phyloP scores from a whole-genome alignment of 2,329 filamentous ascomycete genomes.

The Madurella fahalii region DNA sequence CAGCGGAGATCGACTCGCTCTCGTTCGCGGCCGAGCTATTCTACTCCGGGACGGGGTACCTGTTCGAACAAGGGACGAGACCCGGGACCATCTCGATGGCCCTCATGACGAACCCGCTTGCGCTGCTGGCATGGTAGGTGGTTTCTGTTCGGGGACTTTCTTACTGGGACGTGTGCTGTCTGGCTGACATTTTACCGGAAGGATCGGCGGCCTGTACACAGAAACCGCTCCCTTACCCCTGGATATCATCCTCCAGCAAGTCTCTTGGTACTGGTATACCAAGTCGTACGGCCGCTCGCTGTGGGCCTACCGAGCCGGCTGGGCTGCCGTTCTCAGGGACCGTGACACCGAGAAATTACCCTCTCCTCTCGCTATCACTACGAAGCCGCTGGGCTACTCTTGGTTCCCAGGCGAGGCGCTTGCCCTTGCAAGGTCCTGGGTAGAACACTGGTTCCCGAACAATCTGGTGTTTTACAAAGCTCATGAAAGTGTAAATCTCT shows the following conservation, averaged over 20 bases:
- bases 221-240: not conserved
- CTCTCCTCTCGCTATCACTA: slow-evolving; percentile 8
- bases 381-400: slow-evolving; percentile 44
- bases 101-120: slow-evolving; percentile 49
- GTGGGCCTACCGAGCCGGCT: slow-evolving; percentile 4
- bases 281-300: slow-evolving; percentile 5
- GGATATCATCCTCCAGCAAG: slow-evolving; percentile 5
- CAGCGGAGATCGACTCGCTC: slow-evolving; percentile 36
- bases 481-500: slow-evolving; percentile 12
- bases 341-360: not conserved
- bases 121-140: slow-evolving; percentile 48
- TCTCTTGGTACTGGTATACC: slow-evolving; percentile 9
- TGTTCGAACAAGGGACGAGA: slow-evolving; percentile 48
- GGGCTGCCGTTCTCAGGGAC: slow-evolving; percentile 5
- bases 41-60: slow-evolving; percentile 45
- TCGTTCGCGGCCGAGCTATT: slow-evolving; percentile 36
- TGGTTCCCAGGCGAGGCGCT: slow-evolving; percentile 41
- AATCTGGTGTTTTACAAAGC: slow-evolving; percentile 10
- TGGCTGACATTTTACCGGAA: not conserved
- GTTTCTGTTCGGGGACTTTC: too few relatives aligned
- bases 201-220: slow-evolving; percentile 8
- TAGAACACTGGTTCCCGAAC: slow-evolving; percentile 17
- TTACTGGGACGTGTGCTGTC: too few relatives aligned
- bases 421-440: slow-evolving; percentile 35
- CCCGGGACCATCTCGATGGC: slow-evolving; percentile 54